These are phyloP conservation scores for Cytidiella melzeri DNA, from an alignment of 768 basidiomycete species.

Conservation along the genomic window DNA sequence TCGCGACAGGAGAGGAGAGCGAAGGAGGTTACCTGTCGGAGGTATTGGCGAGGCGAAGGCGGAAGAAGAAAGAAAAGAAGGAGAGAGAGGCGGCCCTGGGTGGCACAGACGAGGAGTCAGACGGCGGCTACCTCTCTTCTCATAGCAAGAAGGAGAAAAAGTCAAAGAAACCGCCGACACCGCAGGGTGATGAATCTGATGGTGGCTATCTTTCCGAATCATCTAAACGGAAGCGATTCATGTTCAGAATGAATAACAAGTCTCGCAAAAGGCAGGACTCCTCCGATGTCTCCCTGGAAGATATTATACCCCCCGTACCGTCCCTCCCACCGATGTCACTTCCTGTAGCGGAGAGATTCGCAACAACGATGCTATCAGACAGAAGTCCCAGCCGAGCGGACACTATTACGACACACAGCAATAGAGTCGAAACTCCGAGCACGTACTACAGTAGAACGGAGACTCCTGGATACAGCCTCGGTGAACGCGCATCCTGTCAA, in stretches of 20 bases:
- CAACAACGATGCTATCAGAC: neutral
- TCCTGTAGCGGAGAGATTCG: constrained; percentile 4
- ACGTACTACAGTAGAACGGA: constrained; percentile 2
- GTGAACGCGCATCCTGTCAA: too few species aligned
- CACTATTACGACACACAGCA: neutral
- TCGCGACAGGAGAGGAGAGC: constrained; percentile 28
- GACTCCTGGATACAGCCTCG: neutral
- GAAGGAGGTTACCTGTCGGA: constrained; percentile 26
- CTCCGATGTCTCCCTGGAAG: neutral
- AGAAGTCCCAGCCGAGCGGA: neutral
- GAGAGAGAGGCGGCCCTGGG: constrained; percentile 14
- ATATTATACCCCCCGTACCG: constrained; percentile 12
- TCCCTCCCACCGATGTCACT: constrained; percentile 8
- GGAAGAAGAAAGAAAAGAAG: constrained; percentile 24
- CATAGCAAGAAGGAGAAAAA: constrained; percentile 17
- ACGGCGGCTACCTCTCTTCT: constrained; percentile 24
- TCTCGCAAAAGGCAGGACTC: constrained; percentile 12
- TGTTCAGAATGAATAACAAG: constrained; percentile 20
- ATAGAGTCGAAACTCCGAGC: neutral
- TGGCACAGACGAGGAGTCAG: constrained; percentile 28
- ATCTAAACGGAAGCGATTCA: constrained; percentile 23
- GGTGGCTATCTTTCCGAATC: constrained; percentile 21
- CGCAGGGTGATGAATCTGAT: constrained; percentile 28
- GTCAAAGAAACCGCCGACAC: constrained; percentile 13
- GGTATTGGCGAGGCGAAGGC: constrained; percentile 15